These are phyloP conservation scores for Umbelopsis isabellina DNA, from an alignment of 192 early-diverging fungal genomes.

Conservation along the genomic window DNA sequence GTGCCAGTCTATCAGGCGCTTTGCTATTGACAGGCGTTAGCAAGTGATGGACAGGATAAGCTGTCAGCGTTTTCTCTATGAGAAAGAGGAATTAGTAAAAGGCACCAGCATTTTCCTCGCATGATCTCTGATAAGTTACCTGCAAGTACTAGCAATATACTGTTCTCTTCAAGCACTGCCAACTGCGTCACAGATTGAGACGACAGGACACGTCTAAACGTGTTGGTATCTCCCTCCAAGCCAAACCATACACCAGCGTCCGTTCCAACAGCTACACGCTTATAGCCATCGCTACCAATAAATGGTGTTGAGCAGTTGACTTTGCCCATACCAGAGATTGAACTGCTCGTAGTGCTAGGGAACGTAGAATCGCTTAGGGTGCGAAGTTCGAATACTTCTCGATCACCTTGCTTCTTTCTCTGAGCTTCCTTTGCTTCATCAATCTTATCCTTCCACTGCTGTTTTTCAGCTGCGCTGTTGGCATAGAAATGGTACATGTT, in stretches of 20 bases:
- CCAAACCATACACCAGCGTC: slow-evolving; percentile 78
- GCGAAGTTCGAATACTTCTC: slow-evolving; percentile 57
- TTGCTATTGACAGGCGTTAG: slow-evolving; percentile 62
- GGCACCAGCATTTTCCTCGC: background rate
- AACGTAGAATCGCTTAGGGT: slow-evolving; percentile 51
- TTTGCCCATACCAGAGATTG: slow-evolving; percentile 34
- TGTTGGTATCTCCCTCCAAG: slow-evolving; percentile 50
- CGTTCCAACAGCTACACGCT: slow-evolving; percentile 78
- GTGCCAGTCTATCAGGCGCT: slow-evolving; percentile 40
- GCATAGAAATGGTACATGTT: slow-evolving; percentile 73
- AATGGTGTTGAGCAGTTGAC: slow-evolving; percentile 60
- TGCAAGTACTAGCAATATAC: slow-evolving; percentile 81
- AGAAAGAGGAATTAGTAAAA: slow-evolving; percentile 31
- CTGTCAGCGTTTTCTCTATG: slow-evolving; percentile 71
- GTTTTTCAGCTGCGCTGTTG: slow-evolving; percentile 66
- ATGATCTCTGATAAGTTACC: slow-evolving; percentile 41
- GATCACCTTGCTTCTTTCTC: slow-evolving; percentile 38
- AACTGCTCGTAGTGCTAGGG: slow-evolving; percentile 37
- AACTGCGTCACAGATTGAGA: slow-evolving; percentile 83
- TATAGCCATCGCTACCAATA: slow-evolving; percentile 43
- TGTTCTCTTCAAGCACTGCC: slow-evolving; percentile 78
- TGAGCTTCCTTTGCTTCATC: slow-evolving; percentile 58
- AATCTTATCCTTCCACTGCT: slow-evolving; percentile 84
- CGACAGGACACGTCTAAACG: slow-evolving; percentile 59
- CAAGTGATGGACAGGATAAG: slow-evolving; percentile 78